These are phyloP conservation scores for Yarrowia osloensis DNA, from an alignment of 805 yeast genomes.

Conservation along the genomic window DNA sequence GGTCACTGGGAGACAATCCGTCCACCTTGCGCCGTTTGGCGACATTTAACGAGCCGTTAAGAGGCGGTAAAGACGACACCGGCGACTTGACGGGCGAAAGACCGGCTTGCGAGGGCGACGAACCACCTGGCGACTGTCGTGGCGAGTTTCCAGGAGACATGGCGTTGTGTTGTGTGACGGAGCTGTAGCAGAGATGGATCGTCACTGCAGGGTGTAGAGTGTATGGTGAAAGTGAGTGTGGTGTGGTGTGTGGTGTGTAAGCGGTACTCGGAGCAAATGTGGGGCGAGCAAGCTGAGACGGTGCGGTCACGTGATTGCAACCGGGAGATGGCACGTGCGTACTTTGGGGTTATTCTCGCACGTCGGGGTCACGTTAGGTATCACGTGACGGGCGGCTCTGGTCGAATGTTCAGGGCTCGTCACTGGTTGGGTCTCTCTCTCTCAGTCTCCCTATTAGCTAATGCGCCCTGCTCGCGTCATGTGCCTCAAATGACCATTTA, in stretches of 20 bases:
- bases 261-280: too few species aligned
- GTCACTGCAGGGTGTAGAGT: background rate
- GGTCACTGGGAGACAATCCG: background rate
- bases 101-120: slow-evolving; percentile 11
- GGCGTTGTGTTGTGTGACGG: background rate
- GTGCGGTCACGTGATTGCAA: background rate
- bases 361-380: background rate
- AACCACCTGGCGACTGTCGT: background rate
- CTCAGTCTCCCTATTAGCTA: background rate
- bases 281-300: too few species aligned
- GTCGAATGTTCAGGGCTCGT: too few species aligned
- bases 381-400: background rate
- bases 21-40: slow-evolving; percentile 23
- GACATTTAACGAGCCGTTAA: slow-evolving; percentile 2
- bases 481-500: slow-evolving; percentile 12
- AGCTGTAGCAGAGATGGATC: background rate
- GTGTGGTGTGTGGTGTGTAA: too few species aligned
- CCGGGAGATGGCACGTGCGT: background rate
- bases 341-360: background rate
- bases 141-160: slow-evolving; percentile 4
- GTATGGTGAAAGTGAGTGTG: background rate
- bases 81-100: slow-evolving; percentile 26
- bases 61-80: slow-evolving; percentile 6
- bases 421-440: background rate
- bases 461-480: slow-evolving; percentile 9